A percentile compares a stretch with the other conserved stretches of the same genome.
Conservation (phyloP, 2,329 filamentous ascomycete species). For the Pseudopithomyces chartarum region DNA sequence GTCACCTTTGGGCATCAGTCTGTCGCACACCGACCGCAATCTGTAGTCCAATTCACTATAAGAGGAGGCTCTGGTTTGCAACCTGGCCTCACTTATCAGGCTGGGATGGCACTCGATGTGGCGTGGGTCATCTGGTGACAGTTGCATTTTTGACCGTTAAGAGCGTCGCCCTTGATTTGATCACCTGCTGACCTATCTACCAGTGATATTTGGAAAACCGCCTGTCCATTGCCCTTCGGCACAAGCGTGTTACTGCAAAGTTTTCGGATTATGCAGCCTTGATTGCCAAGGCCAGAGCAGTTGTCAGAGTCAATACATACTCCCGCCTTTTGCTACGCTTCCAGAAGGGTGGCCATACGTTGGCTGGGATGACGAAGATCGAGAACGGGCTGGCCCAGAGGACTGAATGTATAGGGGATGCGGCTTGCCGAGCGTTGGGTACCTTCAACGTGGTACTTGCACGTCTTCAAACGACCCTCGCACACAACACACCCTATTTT, state of each 20-base stretch:
- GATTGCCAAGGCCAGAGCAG: conserved; percentile 47
- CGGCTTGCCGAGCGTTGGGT: background rate
- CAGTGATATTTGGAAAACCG: conserved; percentile 46
- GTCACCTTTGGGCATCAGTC: background rate
- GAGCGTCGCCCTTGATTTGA: conserved; percentile 7
- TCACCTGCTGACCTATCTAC: conserved; percentile 23
- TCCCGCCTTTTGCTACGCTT: conserved; percentile 63
- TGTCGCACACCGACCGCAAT: conserved; percentile 1
- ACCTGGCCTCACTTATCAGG: conserved; percentile 4
- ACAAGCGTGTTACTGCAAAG: conserved; percentile 68
- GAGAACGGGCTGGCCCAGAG: conserved; percentile 27
- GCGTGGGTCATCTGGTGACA: background rate
- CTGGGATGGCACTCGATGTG: background rate
- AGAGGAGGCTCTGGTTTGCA: background rate
- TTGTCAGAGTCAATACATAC: conserved; percentile 63
- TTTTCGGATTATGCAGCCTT: conserved; percentile 65
- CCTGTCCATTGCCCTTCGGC: conserved; percentile 65
- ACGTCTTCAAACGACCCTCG: background rate
- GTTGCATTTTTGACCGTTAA: background rate
- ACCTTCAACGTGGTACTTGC: too few relatives aligned
- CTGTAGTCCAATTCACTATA: background rate
- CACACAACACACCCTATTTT: background rate
- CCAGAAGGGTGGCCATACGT: conserved; percentile 66
- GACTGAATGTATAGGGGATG: conserved; percentile 14
- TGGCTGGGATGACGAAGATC: conserved; percentile 56